Conservation (phyloP, 176 grass and related monocot species). For the Musa beccarii region DNA sequence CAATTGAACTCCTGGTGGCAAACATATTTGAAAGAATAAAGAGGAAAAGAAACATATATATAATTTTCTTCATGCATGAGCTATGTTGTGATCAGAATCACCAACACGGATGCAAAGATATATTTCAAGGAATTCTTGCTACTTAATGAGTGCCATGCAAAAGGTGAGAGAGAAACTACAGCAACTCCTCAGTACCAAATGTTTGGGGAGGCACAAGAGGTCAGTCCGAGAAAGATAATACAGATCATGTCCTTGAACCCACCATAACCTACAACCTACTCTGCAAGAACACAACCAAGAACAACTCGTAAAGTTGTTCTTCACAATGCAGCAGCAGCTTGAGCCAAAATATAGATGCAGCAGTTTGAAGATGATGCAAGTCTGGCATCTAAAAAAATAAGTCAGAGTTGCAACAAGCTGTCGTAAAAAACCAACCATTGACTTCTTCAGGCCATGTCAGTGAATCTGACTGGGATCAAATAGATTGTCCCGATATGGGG, state of each 20-base stretch:
- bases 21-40: too few species aligned
- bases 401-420: not conserved
- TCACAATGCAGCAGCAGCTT: not conserved
- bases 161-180: too few species aligned
- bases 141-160: too few species aligned
- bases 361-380: not conserved
- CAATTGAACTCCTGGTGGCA: too few species aligned
- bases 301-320: too few species aligned
- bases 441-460: not conserved
- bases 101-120: too few species aligned
- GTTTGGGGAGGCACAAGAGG: not conserved
- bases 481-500: not conserved
- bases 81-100: too few species aligned
- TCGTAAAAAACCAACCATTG: not conserved
- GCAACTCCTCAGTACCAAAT: not conserved
- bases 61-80: too few species aligned
- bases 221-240: not conserved
- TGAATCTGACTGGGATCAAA: conserved; percentile 12
- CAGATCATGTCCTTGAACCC: not conserved
- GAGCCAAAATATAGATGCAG: not conserved
- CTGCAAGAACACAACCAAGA: too few species aligned
- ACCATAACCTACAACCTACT: not conserved
- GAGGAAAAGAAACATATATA: too few species aligned
- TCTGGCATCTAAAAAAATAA: not conserved
- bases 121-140: too few species aligned